Evolutionary conservation across 768 basidiomycete genomes (phyloP).

Genomic region (Tulasnella sp.): DNA sequence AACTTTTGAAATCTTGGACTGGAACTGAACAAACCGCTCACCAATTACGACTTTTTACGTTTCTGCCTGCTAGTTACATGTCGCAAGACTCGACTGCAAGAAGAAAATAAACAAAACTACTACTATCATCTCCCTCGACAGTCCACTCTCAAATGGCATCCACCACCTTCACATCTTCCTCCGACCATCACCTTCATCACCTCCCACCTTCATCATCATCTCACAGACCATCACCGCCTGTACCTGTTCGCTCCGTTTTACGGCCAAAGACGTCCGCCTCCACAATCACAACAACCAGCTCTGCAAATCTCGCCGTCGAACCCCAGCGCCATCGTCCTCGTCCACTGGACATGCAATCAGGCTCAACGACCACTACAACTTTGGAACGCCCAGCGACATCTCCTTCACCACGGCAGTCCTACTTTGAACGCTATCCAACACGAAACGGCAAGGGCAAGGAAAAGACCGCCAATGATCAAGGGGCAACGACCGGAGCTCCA

Average conservation of each 20-base stretch:
- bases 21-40: not conserved
- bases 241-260: not conserved
- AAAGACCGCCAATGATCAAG: not conserved
- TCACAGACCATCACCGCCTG: not conserved
- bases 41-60: not conserved
- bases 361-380: not conserved
- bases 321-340: not conserved
- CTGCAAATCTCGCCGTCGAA: not conserved
- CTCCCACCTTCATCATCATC: not conserved
- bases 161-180: slow-evolving; percentile 4
- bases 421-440: slow-evolving; percentile 25
- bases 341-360: not conserved
- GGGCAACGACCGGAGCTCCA: not conserved
- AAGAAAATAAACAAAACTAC: not conserved
- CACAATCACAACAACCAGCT: not conserved
- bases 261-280: slow-evolving; percentile 15
- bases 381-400: slow-evolving; percentile 8
- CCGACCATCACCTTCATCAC: not conserved
- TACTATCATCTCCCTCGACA: not conserved
- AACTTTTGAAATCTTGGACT: not conserved
- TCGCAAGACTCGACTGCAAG: not conserved
- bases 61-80: not conserved
- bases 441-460: slow-evolving; percentile 17
- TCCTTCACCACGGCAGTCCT: slow-evolving; percentile 21
- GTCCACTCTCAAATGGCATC: not conserved